phyloP scores from a whole-genome alignment of 495 filamentous ascomycete species.

The Pseudevernia furfuracea region DNA sequence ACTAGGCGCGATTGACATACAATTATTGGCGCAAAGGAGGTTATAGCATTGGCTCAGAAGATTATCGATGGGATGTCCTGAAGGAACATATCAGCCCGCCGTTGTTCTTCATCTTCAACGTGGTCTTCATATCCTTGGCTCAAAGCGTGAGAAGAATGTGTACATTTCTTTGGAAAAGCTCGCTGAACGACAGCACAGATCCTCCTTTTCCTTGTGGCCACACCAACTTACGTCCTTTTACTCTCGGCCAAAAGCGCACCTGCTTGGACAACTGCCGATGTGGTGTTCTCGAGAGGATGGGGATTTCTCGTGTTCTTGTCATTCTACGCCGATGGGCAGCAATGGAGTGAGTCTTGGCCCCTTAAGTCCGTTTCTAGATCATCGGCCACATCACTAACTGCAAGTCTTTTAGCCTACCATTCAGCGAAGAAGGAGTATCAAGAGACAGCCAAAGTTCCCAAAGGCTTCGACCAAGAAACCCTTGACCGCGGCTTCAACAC shows the following conservation, averaged over 20 bases:
- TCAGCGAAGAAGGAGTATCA: constrained; percentile 69
- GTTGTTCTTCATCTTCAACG: constrained; percentile 76
- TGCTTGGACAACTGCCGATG: constrained; percentile 50
- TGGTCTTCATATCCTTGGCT: constrained; percentile 75
- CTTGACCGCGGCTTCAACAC: constrained; percentile 88
- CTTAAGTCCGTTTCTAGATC: background rate
- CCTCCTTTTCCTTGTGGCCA: constrained; percentile 64
- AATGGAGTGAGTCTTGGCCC: constrained; percentile 58
- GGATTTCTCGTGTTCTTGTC: constrained; percentile 67
- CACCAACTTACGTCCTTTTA: constrained; percentile 77
- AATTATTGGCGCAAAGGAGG: constrained; percentile 98
- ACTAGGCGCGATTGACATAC: constrained; percentile 70
- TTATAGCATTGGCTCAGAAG: constrained; percentile 78
- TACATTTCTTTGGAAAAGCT: background rate
- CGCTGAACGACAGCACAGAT: constrained; percentile 28
- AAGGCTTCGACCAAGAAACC: constrained; percentile 52
- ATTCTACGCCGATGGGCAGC: constrained; percentile 81
- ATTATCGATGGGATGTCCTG: constrained; percentile 78
- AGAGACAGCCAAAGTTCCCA: constrained; percentile 59
- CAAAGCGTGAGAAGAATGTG: constrained; percentile 57
- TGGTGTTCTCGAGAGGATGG: constrained; percentile 57
- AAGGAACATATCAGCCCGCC: constrained; percentile 42
- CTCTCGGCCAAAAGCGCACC: constrained; percentile 40
- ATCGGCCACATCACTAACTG: constrained; percentile 12
- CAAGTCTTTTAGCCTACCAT: constrained; percentile 54